Evolutionary conservation across 1,284 basidiomycete genomes (phyloP), one percentile per base, ranked within the genome.

Genomic region (Baeospora myosura): DNA sequence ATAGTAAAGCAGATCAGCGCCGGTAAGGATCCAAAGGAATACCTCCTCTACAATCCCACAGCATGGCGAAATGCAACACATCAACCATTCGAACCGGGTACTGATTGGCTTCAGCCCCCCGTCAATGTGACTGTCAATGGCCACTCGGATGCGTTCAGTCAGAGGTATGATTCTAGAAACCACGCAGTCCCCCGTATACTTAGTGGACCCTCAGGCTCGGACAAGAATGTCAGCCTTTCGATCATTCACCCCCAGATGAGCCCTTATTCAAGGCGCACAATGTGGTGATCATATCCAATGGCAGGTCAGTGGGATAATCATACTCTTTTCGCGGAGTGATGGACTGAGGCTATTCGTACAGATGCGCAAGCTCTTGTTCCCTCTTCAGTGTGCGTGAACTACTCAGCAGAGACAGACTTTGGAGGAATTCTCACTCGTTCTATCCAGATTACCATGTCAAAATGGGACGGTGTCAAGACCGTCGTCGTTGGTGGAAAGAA

Each of bases 241-340:
- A 59, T 26, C 56, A 65, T 48, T 53, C 57, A 25, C 62, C 70
- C 14, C 73, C 74, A 1, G 52, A 57, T 6, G 57, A 64, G 41
- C 64, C 65, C n/a, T 57, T 80, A 17, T 80, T 80, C 50, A 65
- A 73, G 44, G 57, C 71, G 5, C 63, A 63, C 50, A 72, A 74
- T 46, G 69, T 76, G 10, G 71, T 65, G 11, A 74, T 80, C 41
- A 64, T 79, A 5, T 71, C 66, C n/a, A 79, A 80, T 49, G 76
- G 74, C 45, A 59, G 69, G 65, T 68, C 37, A 38, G 56, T 46
- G 5, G 21, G 3, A 25, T 22, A 24, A 31, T 38, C 25, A 44
- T 17, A 14, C 32, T 35, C 12, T 14, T 36, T 12, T n/a, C 26
- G 37, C 32, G 31, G 12, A 11, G 37, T 21, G 37, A 37, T 23